phyloP scores from a whole-genome alignment of 2,329 filamentous ascomycete genomes.

The Teratosphaeria epicoccoides region DNA sequence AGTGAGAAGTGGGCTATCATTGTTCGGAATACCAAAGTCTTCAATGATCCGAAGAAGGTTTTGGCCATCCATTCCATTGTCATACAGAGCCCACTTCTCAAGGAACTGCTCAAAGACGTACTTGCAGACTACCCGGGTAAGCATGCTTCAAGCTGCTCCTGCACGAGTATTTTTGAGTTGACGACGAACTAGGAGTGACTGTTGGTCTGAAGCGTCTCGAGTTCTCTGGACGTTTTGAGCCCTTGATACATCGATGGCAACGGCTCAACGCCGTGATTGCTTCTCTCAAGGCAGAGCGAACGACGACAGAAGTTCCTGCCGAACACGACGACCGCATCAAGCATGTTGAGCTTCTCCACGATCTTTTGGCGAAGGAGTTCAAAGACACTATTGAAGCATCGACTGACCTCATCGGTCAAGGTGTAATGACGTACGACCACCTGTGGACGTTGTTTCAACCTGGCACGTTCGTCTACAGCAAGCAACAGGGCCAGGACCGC shows the following conservation, averaged over 20 bases:
- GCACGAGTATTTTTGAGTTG: neutral
- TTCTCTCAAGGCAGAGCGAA: constrained; percentile 10
- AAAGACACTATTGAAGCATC: constrained; percentile 31
- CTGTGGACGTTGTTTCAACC: constrained; percentile 28
- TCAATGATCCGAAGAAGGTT: constrained; percentile 46
- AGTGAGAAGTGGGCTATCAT: constrained; percentile 53
- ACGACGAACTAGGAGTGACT: constrained; percentile 47
- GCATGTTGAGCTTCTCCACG: constrained; percentile 30
- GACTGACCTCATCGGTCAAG: constrained; percentile 27
- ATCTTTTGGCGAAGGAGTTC: constrained; percentile 32
- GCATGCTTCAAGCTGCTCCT: neutral
- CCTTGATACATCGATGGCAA: constrained; percentile 56
- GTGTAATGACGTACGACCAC: constrained; percentile 27
- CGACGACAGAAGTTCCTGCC: constrained; percentile 1
- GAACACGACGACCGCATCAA: constrained; percentile 13
- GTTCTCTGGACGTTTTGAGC: constrained; percentile 47
- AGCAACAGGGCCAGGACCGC: constrained; percentile 29
- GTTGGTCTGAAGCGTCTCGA: constrained; percentile 49
- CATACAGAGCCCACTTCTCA: constrained; percentile 52
- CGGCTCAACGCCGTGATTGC: constrained; percentile 32
- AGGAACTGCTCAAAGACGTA: constrained; percentile 44
- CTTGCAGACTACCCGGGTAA: constrained; percentile 31
- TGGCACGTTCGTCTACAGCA: constrained; percentile 24
- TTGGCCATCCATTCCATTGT: constrained; percentile 51
- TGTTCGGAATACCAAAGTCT: constrained; percentile 44